These are phyloP conservation scores for Fusarium stilboides DNA, from an alignment of 2,329 filamentous ascomycete genomes.

Conservation along the genomic window DNA sequence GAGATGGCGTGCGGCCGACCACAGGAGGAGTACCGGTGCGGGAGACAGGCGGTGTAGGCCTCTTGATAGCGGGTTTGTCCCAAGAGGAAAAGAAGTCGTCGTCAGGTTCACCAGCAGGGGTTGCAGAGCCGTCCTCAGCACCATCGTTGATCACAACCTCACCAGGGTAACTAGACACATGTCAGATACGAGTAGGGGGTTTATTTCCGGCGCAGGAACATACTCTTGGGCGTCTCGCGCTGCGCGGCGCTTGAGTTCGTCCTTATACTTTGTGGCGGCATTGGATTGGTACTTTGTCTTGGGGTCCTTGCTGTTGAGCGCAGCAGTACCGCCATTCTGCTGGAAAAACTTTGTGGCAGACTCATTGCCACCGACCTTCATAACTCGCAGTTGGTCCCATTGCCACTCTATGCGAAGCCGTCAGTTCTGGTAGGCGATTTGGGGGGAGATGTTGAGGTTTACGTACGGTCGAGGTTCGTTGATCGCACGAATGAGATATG, in stretches of 20 bases:
- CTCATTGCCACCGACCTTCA: slow-evolving; percentile 99
- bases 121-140: slow-evolving; percentile 77
- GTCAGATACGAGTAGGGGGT: slow-evolving; percentile 45
- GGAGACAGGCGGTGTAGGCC: slow-evolving; percentile 92
- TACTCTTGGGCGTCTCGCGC: slow-evolving; percentile 88
- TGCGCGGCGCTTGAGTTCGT: slow-evolving; percentile 90
- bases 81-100: slow-evolving; percentile 99
- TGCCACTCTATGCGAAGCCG: slow-evolving; percentile 80
- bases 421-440: slow-evolving; percentile 35
- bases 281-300: slow-evolving; percentile 97
- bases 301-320: slow-evolving; percentile 94
- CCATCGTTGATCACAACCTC: slow-evolving; percentile 89
- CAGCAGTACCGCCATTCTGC: slow-evolving; percentile 93
- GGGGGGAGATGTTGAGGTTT: slow-evolving; percentile 11
- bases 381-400: slow-evolving; percentile 97
- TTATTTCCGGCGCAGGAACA: slow-evolving; percentile 52
- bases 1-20: slow-evolving; percentile 86
- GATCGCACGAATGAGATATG: slow-evolving; percentile 99
- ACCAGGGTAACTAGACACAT: slow-evolving; percentile 76
- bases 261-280: slow-evolving; percentile 97
- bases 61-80: slow-evolving; percentile 98
- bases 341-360: slow-evolving; percentile 99
- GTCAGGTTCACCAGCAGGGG: slow-evolving; percentile 86
- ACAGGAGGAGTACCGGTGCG: slow-evolving; percentile 89
- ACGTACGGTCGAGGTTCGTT: slow-evolving; percentile 96